Conservation (phyloP, 2,329 filamentous ascomycete species). For the Colletotrichum orchidophilum region DNA sequence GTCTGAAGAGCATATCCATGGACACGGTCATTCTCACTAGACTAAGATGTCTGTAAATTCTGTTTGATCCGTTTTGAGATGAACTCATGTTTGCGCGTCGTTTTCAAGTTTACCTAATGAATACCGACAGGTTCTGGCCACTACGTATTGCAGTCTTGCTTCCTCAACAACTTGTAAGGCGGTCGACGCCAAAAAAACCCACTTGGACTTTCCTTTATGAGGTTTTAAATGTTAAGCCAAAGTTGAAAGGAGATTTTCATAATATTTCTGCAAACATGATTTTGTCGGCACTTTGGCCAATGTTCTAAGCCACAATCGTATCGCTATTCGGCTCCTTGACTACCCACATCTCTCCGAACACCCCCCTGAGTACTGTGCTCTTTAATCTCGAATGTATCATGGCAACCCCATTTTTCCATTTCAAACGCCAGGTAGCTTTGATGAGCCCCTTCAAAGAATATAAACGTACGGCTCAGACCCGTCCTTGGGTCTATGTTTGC, state of each 20-base stretch:
- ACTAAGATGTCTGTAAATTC: background rate
- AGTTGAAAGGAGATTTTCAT: too few relatives aligned
- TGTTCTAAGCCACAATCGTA: background rate
- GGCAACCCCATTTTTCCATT: background rate
- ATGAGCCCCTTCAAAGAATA: background rate
- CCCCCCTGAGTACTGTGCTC: background rate
- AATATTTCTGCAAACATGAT: too few relatives aligned
- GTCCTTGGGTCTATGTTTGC: slow-evolving; percentile 34
- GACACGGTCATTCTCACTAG: slow-evolving; percentile 20
- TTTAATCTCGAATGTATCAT: background rate
- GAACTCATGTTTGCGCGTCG: too few relatives aligned
- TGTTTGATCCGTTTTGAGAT: too few relatives aligned
- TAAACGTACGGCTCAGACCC: slow-evolving; percentile 34
- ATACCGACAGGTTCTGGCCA: too few relatives aligned
- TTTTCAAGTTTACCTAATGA: too few relatives aligned
- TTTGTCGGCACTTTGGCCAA: too few relatives aligned
- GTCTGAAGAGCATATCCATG: slow-evolving; percentile 24
- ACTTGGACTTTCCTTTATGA: too few relatives aligned
- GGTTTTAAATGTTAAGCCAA: too few relatives aligned
- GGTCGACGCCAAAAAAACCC: too few relatives aligned
- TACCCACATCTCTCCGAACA: background rate
- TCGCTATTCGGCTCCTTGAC: background rate
- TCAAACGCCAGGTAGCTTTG: background rate
- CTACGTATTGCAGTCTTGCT: too few relatives aligned
- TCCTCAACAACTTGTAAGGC: too few relatives aligned